Conservation (phyloP, 2,329 filamentous ascomycete species). For the Hypoxylon sp. region DNA sequence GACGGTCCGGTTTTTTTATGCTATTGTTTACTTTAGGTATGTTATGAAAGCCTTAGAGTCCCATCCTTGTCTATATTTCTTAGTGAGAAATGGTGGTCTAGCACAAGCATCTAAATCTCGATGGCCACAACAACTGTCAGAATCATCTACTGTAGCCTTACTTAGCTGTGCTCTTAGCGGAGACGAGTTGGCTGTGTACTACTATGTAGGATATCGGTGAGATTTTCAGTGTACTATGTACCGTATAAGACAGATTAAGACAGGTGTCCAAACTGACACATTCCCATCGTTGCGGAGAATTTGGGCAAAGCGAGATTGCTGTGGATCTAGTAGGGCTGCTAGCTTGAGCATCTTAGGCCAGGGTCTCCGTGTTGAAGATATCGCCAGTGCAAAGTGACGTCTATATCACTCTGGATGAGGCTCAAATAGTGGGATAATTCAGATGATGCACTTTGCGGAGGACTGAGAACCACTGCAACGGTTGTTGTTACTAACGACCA, state of each 20-base stretch:
- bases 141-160: not conserved
- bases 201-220: conserved; percentile 18
- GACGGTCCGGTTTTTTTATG: not conserved
- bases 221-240: conserved; percentile 3
- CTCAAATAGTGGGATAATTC: conserved; percentile 22
- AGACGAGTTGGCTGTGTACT: conserved; percentile 1
- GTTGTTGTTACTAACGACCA: conserved; percentile 5
- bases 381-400: conserved; percentile 17
- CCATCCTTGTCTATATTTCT: conserved; percentile 8
- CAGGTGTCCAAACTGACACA: conserved; percentile 15
- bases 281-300: conserved; percentile 32
- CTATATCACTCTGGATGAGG: conserved; percentile 10
- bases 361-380: conserved; percentile 24
- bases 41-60: not conserved
- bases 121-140: not conserved
- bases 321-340: conserved; percentile 39
- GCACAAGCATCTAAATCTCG: not conserved
- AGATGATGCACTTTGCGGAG: conserved; percentile 11
- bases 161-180: conserved; percentile 1
- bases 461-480: conserved; percentile 14
- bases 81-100: not conserved
- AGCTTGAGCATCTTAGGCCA: conserved; percentile 20
- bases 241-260: not conserved
- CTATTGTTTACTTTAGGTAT: conserved; percentile 4
- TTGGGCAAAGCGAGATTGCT: conserved; percentile 37